Percentiles rank a stretch among this genome's conserved stretches.
Evolutionary conservation across 495 filamentous ascomycete species (phyloP).

Genomic region (Cudoniella acicularis): DNA sequence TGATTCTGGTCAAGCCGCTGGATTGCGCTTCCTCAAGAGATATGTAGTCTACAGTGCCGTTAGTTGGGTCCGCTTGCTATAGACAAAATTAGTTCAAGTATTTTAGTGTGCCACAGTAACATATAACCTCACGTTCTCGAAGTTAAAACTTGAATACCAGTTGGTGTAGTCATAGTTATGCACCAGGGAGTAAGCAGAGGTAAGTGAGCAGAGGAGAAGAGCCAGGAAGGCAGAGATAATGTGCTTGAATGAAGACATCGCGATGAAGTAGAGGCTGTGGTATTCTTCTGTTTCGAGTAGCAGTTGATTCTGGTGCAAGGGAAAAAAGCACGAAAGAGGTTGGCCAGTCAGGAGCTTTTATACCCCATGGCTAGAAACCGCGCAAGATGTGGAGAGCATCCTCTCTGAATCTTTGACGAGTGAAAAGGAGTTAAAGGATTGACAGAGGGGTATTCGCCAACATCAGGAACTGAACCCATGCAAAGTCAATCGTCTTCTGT

Average conservation of each 20-base stretch:
- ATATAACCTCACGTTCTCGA: conserved; percentile 18
- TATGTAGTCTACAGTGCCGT: conserved; percentile 57
- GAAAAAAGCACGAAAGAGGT: too few relatives aligned
- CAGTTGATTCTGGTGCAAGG: too few relatives aligned
- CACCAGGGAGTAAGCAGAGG: background rate
- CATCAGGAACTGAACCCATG: too few relatives aligned
- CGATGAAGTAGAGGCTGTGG: background rate
- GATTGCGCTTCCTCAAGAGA: conserved; percentile 43
- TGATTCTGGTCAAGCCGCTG: conserved; percentile 46
- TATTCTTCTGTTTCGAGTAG: too few relatives aligned
- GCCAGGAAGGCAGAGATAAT: background rate
- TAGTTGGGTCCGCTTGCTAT: conserved; percentile 48
- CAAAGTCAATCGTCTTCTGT: too few relatives aligned
- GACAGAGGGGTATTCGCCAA: too few relatives aligned
- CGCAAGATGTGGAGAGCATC: too few relatives aligned
- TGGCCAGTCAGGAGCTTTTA: too few relatives aligned
- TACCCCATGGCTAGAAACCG: too few relatives aligned
- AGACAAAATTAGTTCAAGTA: background rate
- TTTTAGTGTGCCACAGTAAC: background rate
- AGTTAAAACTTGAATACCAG: conserved; percentile 24
- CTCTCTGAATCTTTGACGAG: too few relatives aligned
- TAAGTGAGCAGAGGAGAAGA: background rate
- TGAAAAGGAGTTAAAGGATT: too few relatives aligned
- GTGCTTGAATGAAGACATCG: background rate
- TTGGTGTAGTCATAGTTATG: conserved; percentile 9